These are phyloP conservation scores for Apiospora rasikravindrae DNA, from an alignment of 2,329 filamentous ascomycete species.

Conservation along the genomic window DNA sequence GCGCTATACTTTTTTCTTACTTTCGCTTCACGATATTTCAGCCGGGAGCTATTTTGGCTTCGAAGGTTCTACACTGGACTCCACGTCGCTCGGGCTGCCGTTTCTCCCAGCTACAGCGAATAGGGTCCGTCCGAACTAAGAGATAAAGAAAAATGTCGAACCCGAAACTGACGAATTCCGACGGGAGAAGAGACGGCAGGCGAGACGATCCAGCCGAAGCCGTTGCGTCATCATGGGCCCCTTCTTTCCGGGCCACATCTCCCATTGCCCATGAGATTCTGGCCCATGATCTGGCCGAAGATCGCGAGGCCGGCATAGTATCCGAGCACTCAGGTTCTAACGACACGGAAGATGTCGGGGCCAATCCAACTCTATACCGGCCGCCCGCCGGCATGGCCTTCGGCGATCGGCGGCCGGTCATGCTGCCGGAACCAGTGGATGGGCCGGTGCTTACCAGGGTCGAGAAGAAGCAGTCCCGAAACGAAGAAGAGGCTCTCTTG, in stretches of 20 bases:
- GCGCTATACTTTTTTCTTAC: neutral
- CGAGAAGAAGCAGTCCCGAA: conserved; percentile 61
- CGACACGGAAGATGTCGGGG: conserved; percentile 42
- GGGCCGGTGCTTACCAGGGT: conserved; percentile 56
- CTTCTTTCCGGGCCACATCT: conserved; percentile 64
- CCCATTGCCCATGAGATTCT: conserved; percentile 70
- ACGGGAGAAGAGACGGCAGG: conserved; percentile 25
- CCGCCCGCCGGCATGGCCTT: conserved; percentile 79
- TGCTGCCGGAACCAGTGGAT: conserved; percentile 61
- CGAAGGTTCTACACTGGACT: neutral
- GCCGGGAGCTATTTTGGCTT: neutral
- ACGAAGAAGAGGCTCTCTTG: conserved; percentile 65
- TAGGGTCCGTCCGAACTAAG: neutral
- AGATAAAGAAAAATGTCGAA: conserved; percentile 28
- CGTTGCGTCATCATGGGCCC: conserved; percentile 42
- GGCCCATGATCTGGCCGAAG: conserved; percentile 67
- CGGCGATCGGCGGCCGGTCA: conserved; percentile 71
- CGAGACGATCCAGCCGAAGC: conserved; percentile 22
- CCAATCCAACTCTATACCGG: conserved; percentile 66
- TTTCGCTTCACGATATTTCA: neutral
- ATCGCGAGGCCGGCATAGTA: neutral
- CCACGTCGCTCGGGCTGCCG: neutral
- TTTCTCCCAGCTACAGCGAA: neutral
- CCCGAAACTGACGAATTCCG: conserved; percentile 31
- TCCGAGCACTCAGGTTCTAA: conserved; percentile 29